Conservation (phyloP, 192 early-diverging fungal genomes). For the Mortierella antarctica region DNA sequence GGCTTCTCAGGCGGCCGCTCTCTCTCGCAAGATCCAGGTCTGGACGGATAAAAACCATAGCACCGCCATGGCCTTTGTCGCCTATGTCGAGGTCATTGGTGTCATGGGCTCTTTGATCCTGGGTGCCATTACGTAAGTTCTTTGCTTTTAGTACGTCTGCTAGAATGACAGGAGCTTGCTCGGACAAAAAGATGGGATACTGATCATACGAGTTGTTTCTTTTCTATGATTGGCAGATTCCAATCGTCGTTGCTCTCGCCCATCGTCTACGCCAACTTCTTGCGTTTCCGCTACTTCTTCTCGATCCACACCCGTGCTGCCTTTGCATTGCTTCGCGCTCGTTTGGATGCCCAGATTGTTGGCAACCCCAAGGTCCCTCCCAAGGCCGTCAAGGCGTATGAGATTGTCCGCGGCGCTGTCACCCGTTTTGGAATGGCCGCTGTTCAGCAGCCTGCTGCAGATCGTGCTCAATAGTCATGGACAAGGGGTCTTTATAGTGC, state of each 20-base stretch:
- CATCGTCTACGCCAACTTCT: conserved; percentile 75
- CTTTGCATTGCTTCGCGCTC: conserved; percentile 47
- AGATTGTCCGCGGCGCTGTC: conserved; percentile 33
- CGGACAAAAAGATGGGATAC: background rate
- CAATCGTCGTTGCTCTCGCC: conserved; percentile 62
- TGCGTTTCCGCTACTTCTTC: conserved; percentile 78
- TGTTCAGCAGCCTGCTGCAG: conserved; percentile 37
- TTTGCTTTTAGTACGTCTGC: background rate
- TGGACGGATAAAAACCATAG: conserved; percentile 72
- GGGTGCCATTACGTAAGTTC: conserved; percentile 62
- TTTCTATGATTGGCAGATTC: conserved; percentile 56
- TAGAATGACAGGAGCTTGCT: too few relatives aligned
- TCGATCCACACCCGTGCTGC: conserved; percentile 61
- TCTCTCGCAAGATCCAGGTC: conserved; percentile 62
- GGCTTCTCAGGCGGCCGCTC: conserved; percentile 46
- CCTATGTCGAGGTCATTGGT: conserved; percentile 74
- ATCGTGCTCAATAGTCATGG: conserved; percentile 11
- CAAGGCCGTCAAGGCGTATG: conserved; percentile 55
- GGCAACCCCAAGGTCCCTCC: conserved; percentile 61
- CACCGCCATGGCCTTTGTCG: conserved; percentile 69
- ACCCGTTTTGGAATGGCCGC: conserved; percentile 50
- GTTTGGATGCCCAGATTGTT: conserved; percentile 50
- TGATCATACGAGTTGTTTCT: background rate
- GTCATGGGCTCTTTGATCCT: conserved; percentile 71
- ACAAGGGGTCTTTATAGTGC: background rate